phyloP scores from a whole-genome alignment of 805 yeast genomes.

The Candida tallmaniae region DNA sequence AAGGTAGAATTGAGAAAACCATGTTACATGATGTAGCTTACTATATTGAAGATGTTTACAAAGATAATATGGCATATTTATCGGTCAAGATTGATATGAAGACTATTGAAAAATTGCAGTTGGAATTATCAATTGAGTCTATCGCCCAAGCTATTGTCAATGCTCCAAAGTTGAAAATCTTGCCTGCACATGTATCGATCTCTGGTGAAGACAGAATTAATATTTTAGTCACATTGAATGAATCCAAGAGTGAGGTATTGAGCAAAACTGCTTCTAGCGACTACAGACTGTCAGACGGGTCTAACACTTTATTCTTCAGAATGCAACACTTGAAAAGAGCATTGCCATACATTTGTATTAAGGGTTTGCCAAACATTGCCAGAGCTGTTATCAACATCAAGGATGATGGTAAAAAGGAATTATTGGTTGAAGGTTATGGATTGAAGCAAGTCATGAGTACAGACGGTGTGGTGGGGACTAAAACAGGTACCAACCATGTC shows the following conservation, averaged over 20 bases:
- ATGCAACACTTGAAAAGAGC: constrained; percentile 86
- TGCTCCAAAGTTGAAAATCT: constrained; percentile 88
- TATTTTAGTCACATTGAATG: constrained; percentile 49
- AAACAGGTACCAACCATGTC: constrained; percentile 87
- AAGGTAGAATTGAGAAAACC: constrained; percentile 95
- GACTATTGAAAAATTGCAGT: constrained; percentile 84
- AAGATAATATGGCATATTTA: constrained; percentile 69
- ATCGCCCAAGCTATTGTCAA: constrained; percentile 75
- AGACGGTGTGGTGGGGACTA: constrained; percentile 89
- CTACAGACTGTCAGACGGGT: constrained; percentile 22
- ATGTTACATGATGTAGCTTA: constrained; percentile 78
- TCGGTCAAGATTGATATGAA: constrained; percentile 77
- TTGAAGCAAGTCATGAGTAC: constrained; percentile 94
- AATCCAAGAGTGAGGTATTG: constrained; percentile 32
- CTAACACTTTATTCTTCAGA: constrained; percentile 67
- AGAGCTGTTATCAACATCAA: constrained; percentile 95
- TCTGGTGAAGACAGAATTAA: constrained; percentile 62
- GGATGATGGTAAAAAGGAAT: constrained; percentile 81
- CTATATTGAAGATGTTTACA: constrained; percentile 91
- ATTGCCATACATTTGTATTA: constrained; percentile 83
- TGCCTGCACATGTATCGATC: constrained; percentile 64
- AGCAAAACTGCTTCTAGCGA: constrained; percentile 35
- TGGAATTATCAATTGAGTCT: constrained; percentile 82
- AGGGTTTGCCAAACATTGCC: constrained; percentile 86
- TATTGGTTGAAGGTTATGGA: constrained; percentile 97